A percentile compares a stretch with the other conserved stretches of the same genome.
Conservation (phyloP, 148 eudicot genomes). For the Rhododendron simsii region DNA sequence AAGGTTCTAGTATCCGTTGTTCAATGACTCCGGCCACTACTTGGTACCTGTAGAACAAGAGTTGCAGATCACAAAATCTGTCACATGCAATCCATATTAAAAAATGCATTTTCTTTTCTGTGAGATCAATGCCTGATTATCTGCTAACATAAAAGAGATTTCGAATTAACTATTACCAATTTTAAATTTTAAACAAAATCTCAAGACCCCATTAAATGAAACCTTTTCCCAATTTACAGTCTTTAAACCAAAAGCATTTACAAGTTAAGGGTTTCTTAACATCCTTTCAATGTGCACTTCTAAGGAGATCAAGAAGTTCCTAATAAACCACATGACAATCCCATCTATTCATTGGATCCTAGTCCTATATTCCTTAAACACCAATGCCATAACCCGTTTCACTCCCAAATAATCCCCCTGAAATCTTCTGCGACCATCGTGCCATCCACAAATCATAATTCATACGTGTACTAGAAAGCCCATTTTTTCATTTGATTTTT, state of each 20-base stretch:
- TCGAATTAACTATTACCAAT: no score
- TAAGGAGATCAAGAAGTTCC: neutral
- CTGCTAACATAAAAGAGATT: neutral
- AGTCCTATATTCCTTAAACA: no score
- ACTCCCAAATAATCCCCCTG: neutral
- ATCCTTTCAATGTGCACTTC: neutral
- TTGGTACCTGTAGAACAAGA: conserved; percentile 58
- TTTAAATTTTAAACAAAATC: neutral
- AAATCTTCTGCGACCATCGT: neutral
- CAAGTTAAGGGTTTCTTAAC: neutral
- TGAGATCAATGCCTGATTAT: neutral
- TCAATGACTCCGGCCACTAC: conserved; percentile 79
- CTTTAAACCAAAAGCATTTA: no score
- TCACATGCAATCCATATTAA: neutral
- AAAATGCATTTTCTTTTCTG: no score
- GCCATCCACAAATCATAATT: neutral
- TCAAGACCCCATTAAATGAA: neutral
- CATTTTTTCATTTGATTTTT: no score
- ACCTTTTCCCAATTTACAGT: neutral
- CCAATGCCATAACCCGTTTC: no score
- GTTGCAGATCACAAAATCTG: neutral
- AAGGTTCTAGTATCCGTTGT: conserved; percentile 73
- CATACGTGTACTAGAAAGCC: neutral
- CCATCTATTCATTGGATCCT: no score
- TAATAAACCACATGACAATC: no score